phyloP scores from a whole-genome alignment of 345 rosid species.

The Arabidopsis thaliana region DNA sequence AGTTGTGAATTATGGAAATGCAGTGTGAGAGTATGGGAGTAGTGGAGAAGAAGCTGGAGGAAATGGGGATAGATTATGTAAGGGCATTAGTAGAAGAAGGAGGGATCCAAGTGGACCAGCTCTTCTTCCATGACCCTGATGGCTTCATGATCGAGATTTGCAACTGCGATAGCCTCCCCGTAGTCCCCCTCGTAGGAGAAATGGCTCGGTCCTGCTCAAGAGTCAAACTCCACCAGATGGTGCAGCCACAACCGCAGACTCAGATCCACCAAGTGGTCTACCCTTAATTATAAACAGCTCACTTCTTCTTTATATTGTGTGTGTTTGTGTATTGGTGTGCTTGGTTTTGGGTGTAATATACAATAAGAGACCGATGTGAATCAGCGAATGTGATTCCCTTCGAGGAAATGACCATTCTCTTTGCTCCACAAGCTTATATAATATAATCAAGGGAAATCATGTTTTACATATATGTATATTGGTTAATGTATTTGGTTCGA shows the following conservation, averaged over 20 bases:
- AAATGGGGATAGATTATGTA: constrained; percentile 61
- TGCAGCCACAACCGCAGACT: constrained; percentile 31
- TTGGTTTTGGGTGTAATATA: constrained; percentile 13
- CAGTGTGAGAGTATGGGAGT: constrained; percentile 74
- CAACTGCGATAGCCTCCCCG: constrained; percentile 74
- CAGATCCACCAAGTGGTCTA: constrained; percentile 40
- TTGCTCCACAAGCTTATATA: background rate
- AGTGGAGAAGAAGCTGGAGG: constrained; percentile 70
- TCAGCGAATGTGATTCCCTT: constrained; percentile 32
- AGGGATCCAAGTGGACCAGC: constrained; percentile 70
- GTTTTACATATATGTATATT: background rate
- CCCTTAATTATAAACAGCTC: constrained; percentile 5
- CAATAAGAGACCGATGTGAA: constrained; percentile 31
- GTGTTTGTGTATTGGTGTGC: constrained; percentile 16
- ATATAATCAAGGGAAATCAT: constrained; percentile 10
- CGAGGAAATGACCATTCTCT: constrained; percentile 31
- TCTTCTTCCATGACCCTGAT: constrained; percentile 86
- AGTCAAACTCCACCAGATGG: constrained; percentile 40
- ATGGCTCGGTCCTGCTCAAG: constrained; percentile 50
- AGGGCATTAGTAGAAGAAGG: constrained; percentile 68
- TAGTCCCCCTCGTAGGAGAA: constrained; percentile 60
- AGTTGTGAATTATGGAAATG: background rate
- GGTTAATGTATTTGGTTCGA: background rate
- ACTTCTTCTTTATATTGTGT: constrained; percentile 1
- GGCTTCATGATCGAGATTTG: constrained; percentile 88